These are phyloP conservation scores for Prunella vulgaris DNA, from an alignment of 257 asterid genomes.

Conservation along the genomic window DNA sequence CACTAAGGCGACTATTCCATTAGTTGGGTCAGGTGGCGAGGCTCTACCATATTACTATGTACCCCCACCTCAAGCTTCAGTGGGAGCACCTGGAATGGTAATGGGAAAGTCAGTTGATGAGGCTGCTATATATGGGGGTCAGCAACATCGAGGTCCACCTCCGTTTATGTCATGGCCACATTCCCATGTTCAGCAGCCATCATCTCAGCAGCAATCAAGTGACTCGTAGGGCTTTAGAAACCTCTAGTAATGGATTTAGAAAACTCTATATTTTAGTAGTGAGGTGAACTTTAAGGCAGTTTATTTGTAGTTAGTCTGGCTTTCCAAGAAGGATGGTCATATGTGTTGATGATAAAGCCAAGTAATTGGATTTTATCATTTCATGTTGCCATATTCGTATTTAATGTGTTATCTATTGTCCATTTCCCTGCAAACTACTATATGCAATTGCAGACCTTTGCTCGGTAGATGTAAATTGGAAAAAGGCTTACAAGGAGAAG, in stretches of 20 bases:
- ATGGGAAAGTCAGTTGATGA: constrained; percentile 43
- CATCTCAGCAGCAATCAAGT: constrained; percentile 27
- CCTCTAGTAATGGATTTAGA: not conserved
- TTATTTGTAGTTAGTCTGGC: not conserved
- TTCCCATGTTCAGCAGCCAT: constrained; percentile 30
- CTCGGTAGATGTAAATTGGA: too few species aligned
- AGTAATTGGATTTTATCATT: not conserved
- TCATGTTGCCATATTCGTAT: not conserved
- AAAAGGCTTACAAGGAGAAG: too few species aligned
- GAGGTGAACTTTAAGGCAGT: not conserved
- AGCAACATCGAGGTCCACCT: constrained; percentile 31
- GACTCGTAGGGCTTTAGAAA: constrained; percentile 10
- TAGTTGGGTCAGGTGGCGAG: constrained; percentile 44
- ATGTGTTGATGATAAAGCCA: not conserved
- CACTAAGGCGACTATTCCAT: constrained; percentile 32
- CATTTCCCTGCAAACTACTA: too few species aligned
- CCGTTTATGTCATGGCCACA: constrained; percentile 41
- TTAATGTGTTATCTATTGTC: not conserved
- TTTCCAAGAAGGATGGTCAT: not conserved
- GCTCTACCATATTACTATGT: constrained; percentile 41
- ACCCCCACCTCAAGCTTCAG: constrained; percentile 31
- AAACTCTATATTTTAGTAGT: not conserved
- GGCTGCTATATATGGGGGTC: constrained; percentile 29
- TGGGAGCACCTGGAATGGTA: constrained; percentile 35
- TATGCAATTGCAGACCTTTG: too few species aligned